Percentiles rank a stretch among this genome's conserved stretches.
Evolutionary conservation across 2,329 filamentous ascomycete genomes (phyloP).

Genomic region (Metarhizium sp.): DNA sequence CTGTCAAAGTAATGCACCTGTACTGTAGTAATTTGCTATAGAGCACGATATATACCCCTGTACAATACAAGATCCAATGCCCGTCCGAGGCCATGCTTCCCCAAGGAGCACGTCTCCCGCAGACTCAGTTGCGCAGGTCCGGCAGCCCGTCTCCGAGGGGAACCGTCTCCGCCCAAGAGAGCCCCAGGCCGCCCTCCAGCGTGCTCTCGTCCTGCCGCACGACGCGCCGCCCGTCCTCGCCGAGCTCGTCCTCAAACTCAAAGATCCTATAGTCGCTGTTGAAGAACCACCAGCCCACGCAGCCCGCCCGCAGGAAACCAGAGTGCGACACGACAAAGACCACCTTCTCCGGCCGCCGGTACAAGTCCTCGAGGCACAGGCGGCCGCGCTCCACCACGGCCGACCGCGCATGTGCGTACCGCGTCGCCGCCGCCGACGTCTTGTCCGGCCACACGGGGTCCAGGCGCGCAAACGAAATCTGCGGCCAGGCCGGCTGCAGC

Average conservation of each 20-base stretch:
- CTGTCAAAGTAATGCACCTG: conserved; percentile 55
- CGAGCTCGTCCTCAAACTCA: conserved; percentile 32
- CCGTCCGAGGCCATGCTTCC: background rate
- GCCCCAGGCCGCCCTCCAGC: conserved; percentile 23
- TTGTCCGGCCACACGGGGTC: conserved; percentile 57
- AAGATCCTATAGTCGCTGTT: conserved; percentile 60
- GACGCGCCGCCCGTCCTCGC: conserved; percentile 8
- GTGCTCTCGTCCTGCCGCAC: conserved; percentile 38
- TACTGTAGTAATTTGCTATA: background rate
- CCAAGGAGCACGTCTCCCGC: background rate
- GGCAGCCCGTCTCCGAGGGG: conserved; percentile 29
- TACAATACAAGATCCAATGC: background rate
- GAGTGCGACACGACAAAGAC: conserved; percentile 58
- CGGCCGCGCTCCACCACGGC: conserved; percentile 48
- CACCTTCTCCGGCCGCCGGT: conserved; percentile 46
- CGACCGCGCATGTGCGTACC: conserved; percentile 43
- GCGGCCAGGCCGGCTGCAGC: conserved; percentile 38
- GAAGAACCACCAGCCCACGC: conserved; percentile 45
- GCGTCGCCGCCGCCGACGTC: conserved; percentile 31
- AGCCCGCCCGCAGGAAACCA: conserved; percentile 49
- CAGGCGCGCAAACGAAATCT: conserved; percentile 45
- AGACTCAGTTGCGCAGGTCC: conserved; percentile 12
- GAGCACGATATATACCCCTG: conserved; percentile 5
- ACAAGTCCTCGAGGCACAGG: conserved; percentile 38
- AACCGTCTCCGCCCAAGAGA: conserved; percentile 25